phyloP scores from a whole-genome alignment of 108 stramenopile species.

The Fragilariopsis cylindrus region DNA sequence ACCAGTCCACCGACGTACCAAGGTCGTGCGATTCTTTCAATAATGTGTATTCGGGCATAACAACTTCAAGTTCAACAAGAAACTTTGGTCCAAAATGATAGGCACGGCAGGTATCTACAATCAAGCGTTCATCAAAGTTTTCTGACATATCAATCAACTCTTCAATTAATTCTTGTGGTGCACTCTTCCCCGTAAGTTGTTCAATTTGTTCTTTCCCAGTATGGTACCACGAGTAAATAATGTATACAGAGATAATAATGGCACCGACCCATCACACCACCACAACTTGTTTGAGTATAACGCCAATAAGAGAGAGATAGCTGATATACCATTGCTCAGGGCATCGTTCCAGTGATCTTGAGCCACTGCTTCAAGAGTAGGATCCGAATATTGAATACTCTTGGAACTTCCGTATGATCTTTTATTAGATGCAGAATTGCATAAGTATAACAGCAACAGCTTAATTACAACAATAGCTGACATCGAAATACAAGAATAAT shows the following conservation, averaged over 20 bases:
- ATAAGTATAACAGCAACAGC: constrained; percentile 59
- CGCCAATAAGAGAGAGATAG: constrained; percentile 70
- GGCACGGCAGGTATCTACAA: constrained; percentile 83
- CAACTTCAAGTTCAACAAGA: constrained; percentile 93
- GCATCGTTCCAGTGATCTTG: constrained; percentile 96
- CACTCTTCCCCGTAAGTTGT: constrained; percentile 89
- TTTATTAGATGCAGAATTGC: constrained; percentile 44
- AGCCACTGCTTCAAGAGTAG: constrained; percentile 82
- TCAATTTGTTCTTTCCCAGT: constrained; percentile 93
- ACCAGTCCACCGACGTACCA: not conserved
- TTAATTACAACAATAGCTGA: constrained; percentile 81
- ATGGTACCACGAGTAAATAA: constrained; percentile 87
- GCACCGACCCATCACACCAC: constrained; percentile 93
- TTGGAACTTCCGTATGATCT: constrained; percentile 17
- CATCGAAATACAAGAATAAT: constrained; percentile 66
- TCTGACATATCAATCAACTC: constrained; percentile 75
- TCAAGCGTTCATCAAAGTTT: constrained; percentile 78
- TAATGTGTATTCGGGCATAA: constrained; percentile 78
- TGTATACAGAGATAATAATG: constrained; percentile 88
- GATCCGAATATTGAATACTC: constrained; percentile 50
- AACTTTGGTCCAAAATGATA: constrained; percentile 96
- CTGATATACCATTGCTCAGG: constrained; percentile 85
- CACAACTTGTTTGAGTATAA: constrained; percentile 57
- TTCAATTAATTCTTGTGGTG: constrained; percentile 87
- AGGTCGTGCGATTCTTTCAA: constrained; percentile 90